A percentile compares a stretch with the other conserved stretches of the same genome.
These are phyloP conservation scores for Colletotrichum plurivorum DNA, from an alignment of 2,329 filamentous ascomycete genomes.

Conservation along the genomic window DNA sequence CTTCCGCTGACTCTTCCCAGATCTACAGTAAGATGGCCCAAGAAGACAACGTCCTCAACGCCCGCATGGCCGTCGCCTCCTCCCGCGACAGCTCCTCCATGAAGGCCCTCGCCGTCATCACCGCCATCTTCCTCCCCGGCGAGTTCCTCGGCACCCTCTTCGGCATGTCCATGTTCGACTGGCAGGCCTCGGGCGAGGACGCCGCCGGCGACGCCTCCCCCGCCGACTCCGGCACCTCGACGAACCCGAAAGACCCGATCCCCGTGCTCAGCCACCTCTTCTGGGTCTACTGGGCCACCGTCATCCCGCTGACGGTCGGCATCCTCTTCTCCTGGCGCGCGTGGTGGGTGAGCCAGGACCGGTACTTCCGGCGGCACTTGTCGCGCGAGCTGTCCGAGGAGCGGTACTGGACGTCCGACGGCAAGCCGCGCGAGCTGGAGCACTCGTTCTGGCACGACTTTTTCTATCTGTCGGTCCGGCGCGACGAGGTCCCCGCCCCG, in stretches of 20 bases:
- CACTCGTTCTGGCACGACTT: slow-evolving; percentile 60
- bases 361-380: slow-evolving; percentile 60
- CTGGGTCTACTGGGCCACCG: slow-evolving; percentile 63
- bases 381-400: slow-evolving; percentile 63
- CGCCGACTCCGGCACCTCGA: slow-evolving; percentile 20
- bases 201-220: slow-evolving; percentile 39
- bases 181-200: slow-evolving; percentile 55
- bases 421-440: slow-evolving; percentile 57
- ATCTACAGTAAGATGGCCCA: slow-evolving; percentile 66
- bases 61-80: slow-evolving; percentile 56
- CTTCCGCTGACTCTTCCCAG: slow-evolving; percentile 43
- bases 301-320: slow-evolving; percentile 57
- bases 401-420: slow-evolving; percentile 62
- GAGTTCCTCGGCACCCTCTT: slow-evolving; percentile 63
- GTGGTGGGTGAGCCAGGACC: slow-evolving; percentile 64
- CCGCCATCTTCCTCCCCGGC: slow-evolving; percentile 62
- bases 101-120: slow-evolving; percentile 63
- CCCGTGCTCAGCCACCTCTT: slow-evolving; percentile 57
- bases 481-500: slow-evolving; percentile 46
- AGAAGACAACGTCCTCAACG: slow-evolving; percentile 62
- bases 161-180: slow-evolving; percentile 64
- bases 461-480: slow-evolving; percentile 55
- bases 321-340: slow-evolving; percentile 60
- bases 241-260: slow-evolving; percentile 44
- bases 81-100: slow-evolving; percentile 61